Conservation (phyloP, 2,329 filamentous ascomycete species). For the Alternaria longipes region DNA sequence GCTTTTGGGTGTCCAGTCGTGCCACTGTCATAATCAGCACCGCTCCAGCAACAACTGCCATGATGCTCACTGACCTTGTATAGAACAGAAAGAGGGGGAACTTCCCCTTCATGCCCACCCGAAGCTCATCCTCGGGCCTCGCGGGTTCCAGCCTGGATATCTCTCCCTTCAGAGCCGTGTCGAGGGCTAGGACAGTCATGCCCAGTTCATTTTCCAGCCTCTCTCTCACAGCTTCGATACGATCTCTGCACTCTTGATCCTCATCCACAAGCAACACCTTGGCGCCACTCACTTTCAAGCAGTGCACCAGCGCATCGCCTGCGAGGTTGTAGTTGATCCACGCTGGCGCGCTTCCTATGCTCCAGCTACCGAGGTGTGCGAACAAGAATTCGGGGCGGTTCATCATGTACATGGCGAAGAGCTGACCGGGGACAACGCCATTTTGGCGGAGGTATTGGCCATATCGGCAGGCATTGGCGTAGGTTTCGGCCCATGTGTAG, state of each 20-base stretch:
- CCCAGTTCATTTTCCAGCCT: constrained; percentile 65
- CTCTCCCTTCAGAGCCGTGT: constrained; percentile 57
- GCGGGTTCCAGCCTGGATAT: constrained; percentile 60
- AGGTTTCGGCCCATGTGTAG: constrained; percentile 51
- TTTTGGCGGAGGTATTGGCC: constrained; percentile 49
- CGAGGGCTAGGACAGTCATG: constrained; percentile 66
- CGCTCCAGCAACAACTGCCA: not conserved
- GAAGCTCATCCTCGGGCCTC: constrained; percentile 65
- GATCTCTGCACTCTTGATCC: constrained; percentile 60
- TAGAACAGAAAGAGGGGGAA: constrained; percentile 74
- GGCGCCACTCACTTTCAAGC: constrained; percentile 66
- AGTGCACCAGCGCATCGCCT: constrained; percentile 71
- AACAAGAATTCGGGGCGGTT: constrained; percentile 75
- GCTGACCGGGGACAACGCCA: constrained; percentile 66
- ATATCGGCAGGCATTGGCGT: constrained; percentile 53
- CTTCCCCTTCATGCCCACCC: constrained; percentile 60
- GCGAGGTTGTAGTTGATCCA: constrained; percentile 76
- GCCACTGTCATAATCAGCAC: constrained; percentile 59
- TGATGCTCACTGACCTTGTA: constrained; percentile 61
- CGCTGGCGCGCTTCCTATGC: constrained; percentile 73
- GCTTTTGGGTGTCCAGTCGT: constrained; percentile 81
- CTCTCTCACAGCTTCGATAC: constrained; percentile 63
- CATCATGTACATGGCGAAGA: constrained; percentile 72
- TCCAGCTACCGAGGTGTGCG: constrained; percentile 70
- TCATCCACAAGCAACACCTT: constrained; percentile 59